These are phyloP conservation scores for Pythium dissimile DNA, from an alignment of 352 stramenopile genomes.

Conservation along the genomic window DNA sequence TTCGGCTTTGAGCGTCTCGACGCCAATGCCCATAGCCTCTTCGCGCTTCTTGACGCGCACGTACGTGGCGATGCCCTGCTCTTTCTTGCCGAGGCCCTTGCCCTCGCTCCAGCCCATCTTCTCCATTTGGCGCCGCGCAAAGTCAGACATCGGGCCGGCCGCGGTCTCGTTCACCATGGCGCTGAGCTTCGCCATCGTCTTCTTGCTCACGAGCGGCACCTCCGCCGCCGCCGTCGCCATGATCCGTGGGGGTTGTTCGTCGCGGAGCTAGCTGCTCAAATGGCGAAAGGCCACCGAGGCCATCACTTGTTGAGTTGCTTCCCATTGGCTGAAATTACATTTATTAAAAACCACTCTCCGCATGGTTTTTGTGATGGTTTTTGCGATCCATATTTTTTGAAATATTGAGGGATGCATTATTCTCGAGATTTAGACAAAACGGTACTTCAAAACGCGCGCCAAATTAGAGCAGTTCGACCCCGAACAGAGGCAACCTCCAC, in stretches of 20 bases:
- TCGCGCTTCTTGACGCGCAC: slow-evolving; percentile 93
- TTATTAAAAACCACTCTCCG: not conserved
- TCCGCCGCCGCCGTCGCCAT: slow-evolving; percentile 5
- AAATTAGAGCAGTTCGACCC: not conserved
- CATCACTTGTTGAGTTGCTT: slow-evolving; percentile 10
- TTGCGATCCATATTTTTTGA: not conserved
- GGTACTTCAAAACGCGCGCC: not conserved
- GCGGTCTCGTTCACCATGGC: slow-evolving; percentile 79
- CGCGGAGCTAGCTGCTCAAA: not conserved
- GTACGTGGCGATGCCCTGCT: slow-evolving; percentile 92
- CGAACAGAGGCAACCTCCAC: not conserved
- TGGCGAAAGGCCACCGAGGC: slow-evolving; percentile 17
- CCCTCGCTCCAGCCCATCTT: slow-evolving; percentile 96
- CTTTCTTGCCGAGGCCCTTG: slow-evolving; percentile 94
- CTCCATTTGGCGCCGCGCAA: slow-evolving; percentile 87
- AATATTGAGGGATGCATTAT: not conserved
- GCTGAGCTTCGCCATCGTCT: slow-evolving; percentile 72
- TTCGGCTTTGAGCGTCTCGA: slow-evolving; percentile 62
- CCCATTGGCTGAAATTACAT: slow-evolving; percentile 1
- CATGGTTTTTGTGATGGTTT: not conserved
- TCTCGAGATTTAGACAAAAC: slow-evolving; percentile 3
- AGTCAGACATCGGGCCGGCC: slow-evolving; percentile 60
- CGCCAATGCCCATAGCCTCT: slow-evolving; percentile 90
- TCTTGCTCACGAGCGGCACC: slow-evolving; percentile 81
- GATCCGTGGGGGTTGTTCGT: not conserved